These are phyloP conservation scores for Geosmithia morbida DNA, from an alignment of 2,329 filamentous ascomycete species.

Conservation along the genomic window DNA sequence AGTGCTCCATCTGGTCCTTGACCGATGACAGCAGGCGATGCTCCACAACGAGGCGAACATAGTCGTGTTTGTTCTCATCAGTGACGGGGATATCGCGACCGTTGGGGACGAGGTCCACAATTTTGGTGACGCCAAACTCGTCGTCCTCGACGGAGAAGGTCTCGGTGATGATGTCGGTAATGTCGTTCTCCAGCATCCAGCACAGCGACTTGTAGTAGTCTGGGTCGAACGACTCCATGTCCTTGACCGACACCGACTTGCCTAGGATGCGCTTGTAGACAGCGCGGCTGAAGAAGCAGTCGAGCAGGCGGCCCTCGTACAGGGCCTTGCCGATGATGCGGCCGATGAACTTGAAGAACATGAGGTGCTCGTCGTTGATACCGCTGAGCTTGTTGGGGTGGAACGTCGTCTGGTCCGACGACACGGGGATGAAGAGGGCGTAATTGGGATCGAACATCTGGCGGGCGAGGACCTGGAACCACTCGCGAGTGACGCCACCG, in stretches of 20 bases:
- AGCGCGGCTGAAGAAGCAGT: constrained; percentile 97
- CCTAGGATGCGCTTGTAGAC: constrained; percentile 97
- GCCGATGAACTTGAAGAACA: constrained; percentile 99
- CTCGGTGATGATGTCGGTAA: constrained; percentile 93
- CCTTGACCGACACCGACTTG: constrained; percentile 91
- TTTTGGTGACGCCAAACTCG: constrained; percentile 78
- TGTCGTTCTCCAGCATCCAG: constrained; percentile 98
- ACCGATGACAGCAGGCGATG: constrained; percentile 87
- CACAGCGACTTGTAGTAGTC: constrained; percentile 98
- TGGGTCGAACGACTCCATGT: constrained; percentile 96
- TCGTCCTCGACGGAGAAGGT: constrained; percentile 92
- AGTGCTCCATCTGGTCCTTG: constrained; percentile 84
- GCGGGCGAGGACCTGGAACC: constrained; percentile 94
- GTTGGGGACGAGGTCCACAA: constrained; percentile 74
- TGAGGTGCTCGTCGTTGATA: constrained; percentile 87
- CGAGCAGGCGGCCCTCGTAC: constrained; percentile 87
- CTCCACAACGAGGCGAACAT: constrained; percentile 87
- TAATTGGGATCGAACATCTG: constrained; percentile 99
- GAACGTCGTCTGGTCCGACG: constrained; percentile 95
- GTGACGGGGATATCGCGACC: constrained; percentile 89
- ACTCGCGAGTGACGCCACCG: constrained; percentile 92
- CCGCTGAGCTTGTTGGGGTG: constrained; percentile 90
- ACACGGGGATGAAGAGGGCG: constrained; percentile 89
- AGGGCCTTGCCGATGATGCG: constrained; percentile 96
- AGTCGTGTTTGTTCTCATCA: constrained; percentile 97